Base-by-base conservation (phyloP, 305 asterid species). In the Fraxinus dipetala region DNA sequence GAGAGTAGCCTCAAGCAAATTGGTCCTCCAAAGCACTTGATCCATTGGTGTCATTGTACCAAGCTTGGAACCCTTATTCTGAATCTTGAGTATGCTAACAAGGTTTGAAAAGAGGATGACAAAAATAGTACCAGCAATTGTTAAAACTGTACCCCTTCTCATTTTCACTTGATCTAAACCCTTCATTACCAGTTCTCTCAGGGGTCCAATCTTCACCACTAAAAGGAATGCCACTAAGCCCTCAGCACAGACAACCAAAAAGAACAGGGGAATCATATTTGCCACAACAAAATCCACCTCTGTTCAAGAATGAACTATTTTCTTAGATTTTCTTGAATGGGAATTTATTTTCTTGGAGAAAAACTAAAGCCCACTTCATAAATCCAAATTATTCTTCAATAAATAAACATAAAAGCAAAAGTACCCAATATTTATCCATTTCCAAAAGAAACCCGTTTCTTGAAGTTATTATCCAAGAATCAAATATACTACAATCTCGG, bases 41-140 rank as follows among this genome's bases (percentile, higher is more conserved):
- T 95, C 99, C 99, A 95, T 95, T 1, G 99, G 99, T 24, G 99
- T 94, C 99, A 95, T 95, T 0, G 99, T 90, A 51, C 99, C 99
- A 80, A 94, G 93, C 86, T 95, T 95, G 18, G 92, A 95, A 77
- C 99, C 99, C 84, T 95, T 95, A 76, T 95, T 95, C 89, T 94
- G 99, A 91, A 95, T 94, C 95, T 92, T 94, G 86, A 93, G 79
- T 83, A 95, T 92, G 91, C 98, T 95, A 78, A 85, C 86, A 30
- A 94, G 91, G 82, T 94, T 86, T 11, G 98, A 95, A 36, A 94
- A 79, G 16, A 95, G 88, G 69, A 95, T 94, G 18, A 93, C 95
- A 84, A 92, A 90, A 9, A 95, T 85, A 69, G 97, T 92, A 76
- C 97, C 94, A 80, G 98, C 97, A 86, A 94, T 87, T 0, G 99